Evolutionary conservation across 495 filamentous ascomycete genomes (phyloP), one percentile per base, ranked within the genome.

Genomic region (Penicillium cosmopolitanum): DNA sequence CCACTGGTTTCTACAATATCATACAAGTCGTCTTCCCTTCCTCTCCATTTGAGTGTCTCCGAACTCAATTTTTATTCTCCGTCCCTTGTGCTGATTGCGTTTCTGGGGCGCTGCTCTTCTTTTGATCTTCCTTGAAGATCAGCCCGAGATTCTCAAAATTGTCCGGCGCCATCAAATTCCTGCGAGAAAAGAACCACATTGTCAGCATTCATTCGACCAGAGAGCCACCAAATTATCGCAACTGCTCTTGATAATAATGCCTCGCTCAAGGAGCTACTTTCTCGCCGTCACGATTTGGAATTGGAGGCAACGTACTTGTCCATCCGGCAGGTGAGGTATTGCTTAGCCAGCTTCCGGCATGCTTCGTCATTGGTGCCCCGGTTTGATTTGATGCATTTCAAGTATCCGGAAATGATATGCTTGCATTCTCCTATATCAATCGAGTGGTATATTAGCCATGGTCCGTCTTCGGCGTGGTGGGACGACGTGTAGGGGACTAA

Each of bases 131-230:
- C 44, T 82, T 75, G 31, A 91, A 90, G 12, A 77, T 76, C 58
- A 96, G 93, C 1, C 95, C 95, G 23, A 98, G 79, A 63, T 98
- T 98, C 74, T 89, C 89, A 67, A 97, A 91, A 54, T 94, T 87
- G 67, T 98, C 95, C 53, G 85, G 90, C 18, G 92, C 92, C 95
- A 98, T 98, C 34, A 98, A 80, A 69, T 97, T 96, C 67, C 93
- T 96, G 64, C 16, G 33, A 13, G 33, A 2, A 38, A 13, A 12
- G 42, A 44, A 38, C 5, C 31, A 9, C 6, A 38, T 4, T 15
- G 16, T 44, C 42, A 40, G 36, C 11, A 40, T 40, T 1, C 12
- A 13, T 40, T 40, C 36, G 6, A n/a, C 10, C 10, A 15, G 12
- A 11, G 5, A 15, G 9, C 0, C 11, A 40, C 11, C 36, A 40